Evolutionary conservation across 2,329 filamentous ascomycete genomes (phyloP), one percentile per base, ranked within the genome.

Genomic region (Clonostachys chloroleuca): DNA sequence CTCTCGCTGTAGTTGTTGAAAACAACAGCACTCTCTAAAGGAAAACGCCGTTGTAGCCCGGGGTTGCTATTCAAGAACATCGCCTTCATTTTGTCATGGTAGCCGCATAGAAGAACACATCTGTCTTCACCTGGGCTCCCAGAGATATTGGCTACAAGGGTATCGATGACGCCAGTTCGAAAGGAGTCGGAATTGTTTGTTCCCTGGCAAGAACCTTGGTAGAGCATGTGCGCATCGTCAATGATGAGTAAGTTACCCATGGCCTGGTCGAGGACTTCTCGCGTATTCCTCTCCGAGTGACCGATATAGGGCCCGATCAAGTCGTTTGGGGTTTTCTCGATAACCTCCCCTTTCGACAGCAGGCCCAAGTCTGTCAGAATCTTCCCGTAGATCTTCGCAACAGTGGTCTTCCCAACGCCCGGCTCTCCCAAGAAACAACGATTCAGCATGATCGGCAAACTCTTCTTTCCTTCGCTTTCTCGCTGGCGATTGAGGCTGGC

Each of bases 41-140:
- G 81, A 50, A 89, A 88, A 1, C 86, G 73, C 30, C 86, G 69
- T 3, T 68, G 70, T 1, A 89, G 68, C 0, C 86, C 86, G 0
- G 84, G 84, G 48, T 89, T 89, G 46, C 78, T 78, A 34, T 84
- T 81, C n/a, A 81, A 78, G 50, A 88, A 82, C 84, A 89, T 88
- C 0, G 74, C 65, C 45, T 78, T 70, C 78, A 90, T 86, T 52
- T 84, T 70, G 0, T 82, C 77, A 43, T 80, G 74, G 62, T 90
- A 89, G 0, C 86, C 86, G 0, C 88, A 67, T 0, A 89, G 67
- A 0, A 89, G 65, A 0, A 89, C 82, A 49, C 84, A 89, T 3
- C 36, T 7, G 36, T 39, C 36, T 18, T 39, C 36, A 18, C 36
- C 12, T n/a, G 36, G 36, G 36, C 36, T 39, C 4, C 36, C 36